Conservation (phyloP, 1,139 yeast species). For the Saccharomyces hybrid region DNA sequence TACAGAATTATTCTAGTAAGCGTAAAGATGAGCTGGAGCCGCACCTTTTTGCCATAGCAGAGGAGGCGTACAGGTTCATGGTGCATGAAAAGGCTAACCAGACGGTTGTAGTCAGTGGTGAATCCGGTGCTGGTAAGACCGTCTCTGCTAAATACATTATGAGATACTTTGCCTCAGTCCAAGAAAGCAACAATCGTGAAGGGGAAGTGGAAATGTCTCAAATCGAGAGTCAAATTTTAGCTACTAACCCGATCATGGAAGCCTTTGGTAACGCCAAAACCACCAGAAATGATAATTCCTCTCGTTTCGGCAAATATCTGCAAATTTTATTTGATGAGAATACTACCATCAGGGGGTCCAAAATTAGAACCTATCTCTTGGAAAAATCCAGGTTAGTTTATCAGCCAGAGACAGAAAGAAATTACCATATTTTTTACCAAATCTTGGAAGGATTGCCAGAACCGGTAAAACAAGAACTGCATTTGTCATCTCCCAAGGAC, state of each 20-base stretch:
- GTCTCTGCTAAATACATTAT: slow-evolving; percentile 94
- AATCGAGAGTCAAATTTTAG: slow-evolving; percentile 89
- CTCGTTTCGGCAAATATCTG: slow-evolving; percentile 92
- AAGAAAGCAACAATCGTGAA: slow-evolving; percentile 33
- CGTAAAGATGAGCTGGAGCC: slow-evolving; percentile 93
- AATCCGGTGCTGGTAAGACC: slow-evolving; percentile 98
- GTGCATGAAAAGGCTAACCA: slow-evolving; percentile 76
- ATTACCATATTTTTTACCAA: slow-evolving; percentile 93
- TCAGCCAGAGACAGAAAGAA: slow-evolving; percentile 83
- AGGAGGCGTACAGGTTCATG: slow-evolving; percentile 97
- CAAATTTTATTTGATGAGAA: slow-evolving; percentile 76
- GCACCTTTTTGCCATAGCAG: slow-evolving; percentile 95
- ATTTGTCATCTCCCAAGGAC: slow-evolving; percentile 57
- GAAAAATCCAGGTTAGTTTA: slow-evolving; percentile 92
- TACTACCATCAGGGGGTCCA: slow-evolving; percentile 84
- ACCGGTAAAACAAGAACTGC: slow-evolving; percentile 50
- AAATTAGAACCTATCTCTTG: slow-evolving; percentile 82
- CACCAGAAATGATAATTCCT: slow-evolving; percentile 92
- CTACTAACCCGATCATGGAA: slow-evolving; percentile 97
- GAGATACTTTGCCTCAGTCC: slow-evolving; percentile 96
- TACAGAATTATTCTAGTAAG: slow-evolving; percentile 88
- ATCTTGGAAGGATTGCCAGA: slow-evolving; percentile 67
- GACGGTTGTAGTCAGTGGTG: slow-evolving; percentile 95
- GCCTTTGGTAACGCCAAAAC: slow-evolving; percentile 99
- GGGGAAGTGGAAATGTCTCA: slow-evolving; percentile 66